Evolutionary conservation across 352 stramenopile species (phyloP).

Genomic region (Phytopythium chamaehyphon): DNA sequence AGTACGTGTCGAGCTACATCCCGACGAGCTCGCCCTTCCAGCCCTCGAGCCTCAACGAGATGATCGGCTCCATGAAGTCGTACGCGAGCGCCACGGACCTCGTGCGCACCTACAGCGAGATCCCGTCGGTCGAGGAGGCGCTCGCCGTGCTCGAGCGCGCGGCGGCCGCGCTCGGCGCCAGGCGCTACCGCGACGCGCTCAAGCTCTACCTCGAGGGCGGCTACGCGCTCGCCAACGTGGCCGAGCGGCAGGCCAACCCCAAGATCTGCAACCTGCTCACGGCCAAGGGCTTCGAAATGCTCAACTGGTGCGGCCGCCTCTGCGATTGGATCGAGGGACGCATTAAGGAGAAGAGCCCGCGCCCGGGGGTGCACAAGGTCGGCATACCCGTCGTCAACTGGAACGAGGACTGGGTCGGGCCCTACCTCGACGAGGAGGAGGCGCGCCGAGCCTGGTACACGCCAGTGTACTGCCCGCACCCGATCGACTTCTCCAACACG

Average conservation of each 20-base stretch:
- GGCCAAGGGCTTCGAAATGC: slow-evolving; percentile 81
- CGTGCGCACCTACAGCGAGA: slow-evolving; percentile 69
- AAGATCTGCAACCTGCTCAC: slow-evolving; percentile 87
- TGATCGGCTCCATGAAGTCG: slow-evolving; percentile 77
- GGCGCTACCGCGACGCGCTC: slow-evolving; percentile 73
- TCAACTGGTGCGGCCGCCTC: slow-evolving; percentile 79
- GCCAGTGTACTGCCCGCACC: slow-evolving; percentile 63
- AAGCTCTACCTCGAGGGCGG: slow-evolving; percentile 82
- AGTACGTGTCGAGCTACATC: slow-evolving; percentile 77
- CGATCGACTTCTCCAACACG: slow-evolving; percentile 71
- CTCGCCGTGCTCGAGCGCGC: slow-evolving; percentile 71
- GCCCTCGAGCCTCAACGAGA: slow-evolving; percentile 52
- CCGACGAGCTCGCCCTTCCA: slow-evolving; percentile 57
- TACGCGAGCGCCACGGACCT: slow-evolving; percentile 72
- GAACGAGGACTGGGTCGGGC: slow-evolving; percentile 75
- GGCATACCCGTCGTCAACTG: slow-evolving; percentile 60
- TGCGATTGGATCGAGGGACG: slow-evolving; percentile 85
- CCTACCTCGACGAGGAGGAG: slow-evolving; percentile 71
- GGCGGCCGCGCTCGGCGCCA: slow-evolving; percentile 41
- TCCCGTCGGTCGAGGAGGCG: slow-evolving; percentile 77
- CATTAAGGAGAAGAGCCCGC: slow-evolving; percentile 67
- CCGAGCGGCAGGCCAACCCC: slow-evolving; percentile 67
- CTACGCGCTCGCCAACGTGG: slow-evolving; percentile 81
- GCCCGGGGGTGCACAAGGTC: slow-evolving; percentile 75
- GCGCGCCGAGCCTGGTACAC: slow-evolving; percentile 78